phyloP scores from a whole-genome alignment of 192 early-diverging fungal genomes.

The Thoreauomyces humboldtii region DNA sequence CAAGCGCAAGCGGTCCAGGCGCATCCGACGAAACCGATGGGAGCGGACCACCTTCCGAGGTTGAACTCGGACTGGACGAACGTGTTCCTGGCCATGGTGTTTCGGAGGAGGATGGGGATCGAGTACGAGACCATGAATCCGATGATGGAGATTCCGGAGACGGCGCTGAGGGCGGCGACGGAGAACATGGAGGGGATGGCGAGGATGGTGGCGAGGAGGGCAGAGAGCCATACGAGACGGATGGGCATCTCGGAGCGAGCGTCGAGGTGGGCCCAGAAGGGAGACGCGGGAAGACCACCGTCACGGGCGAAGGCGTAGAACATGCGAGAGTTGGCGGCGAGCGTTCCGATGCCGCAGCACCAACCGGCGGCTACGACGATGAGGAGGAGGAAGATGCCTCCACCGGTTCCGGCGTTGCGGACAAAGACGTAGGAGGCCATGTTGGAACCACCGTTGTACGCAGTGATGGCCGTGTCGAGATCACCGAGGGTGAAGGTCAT shows the following conservation, averaged over 20 bases:
- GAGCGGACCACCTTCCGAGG: constrained; percentile 34
- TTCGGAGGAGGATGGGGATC: constrained; percentile 44
- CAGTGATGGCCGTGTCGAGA: constrained; percentile 13
- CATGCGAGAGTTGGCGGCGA: constrained; percentile 48
- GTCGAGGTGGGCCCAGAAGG: constrained; percentile 39
- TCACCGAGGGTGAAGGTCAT: constrained; percentile 33
- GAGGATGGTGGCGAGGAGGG: constrained; percentile 34
- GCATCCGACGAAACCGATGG: constrained; percentile 39
- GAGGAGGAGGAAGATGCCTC: constrained; percentile 37
- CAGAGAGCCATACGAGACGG: constrained; percentile 43
- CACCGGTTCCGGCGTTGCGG: constrained; percentile 30
- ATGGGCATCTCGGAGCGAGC: constrained; percentile 39
- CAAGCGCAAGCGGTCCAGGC: constrained; percentile 36
- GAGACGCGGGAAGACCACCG: constrained; percentile 42
- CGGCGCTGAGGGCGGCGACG: constrained; percentile 35
- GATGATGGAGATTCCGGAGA: constrained; percentile 35
- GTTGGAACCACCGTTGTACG: constrained; percentile 8
- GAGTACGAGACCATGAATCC: constrained; percentile 46
- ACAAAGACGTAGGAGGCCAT: constrained; percentile 38
- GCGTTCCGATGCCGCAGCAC: constrained; percentile 38
- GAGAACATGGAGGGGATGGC: constrained; percentile 44
- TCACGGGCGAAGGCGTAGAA: constrained; percentile 56
- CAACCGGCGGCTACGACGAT: constrained; percentile 39
- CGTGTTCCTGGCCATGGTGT: constrained; percentile 34
- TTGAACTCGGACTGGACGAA: constrained; percentile 44